phyloP scores from a whole-genome alignment of 257 asterid species.

The Mentha longifolia region DNA sequence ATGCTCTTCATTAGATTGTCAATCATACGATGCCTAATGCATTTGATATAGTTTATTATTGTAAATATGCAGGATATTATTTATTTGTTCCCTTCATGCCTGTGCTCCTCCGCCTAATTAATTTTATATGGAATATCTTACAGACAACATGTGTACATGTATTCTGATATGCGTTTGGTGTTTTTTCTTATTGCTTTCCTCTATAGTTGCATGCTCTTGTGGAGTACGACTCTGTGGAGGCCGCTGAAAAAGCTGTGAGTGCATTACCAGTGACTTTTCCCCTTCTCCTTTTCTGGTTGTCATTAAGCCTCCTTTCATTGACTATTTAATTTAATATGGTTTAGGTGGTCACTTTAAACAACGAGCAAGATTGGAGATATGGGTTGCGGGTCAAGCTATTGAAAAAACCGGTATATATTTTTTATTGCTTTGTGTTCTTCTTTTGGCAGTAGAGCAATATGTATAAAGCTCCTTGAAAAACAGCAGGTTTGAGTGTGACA shows the following conservation, averaged over 20 bases:
- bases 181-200: conserved; percentile 24
- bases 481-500: conserved; percentile 5
- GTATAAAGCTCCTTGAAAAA: not conserved
- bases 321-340: conserved; percentile 24
- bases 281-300: conserved; percentile 9
- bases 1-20: conserved; percentile 8
- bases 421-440: conserved; percentile 15
- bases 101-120: conserved; percentile 6
- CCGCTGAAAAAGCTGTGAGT: conserved; percentile 97
- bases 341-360: conserved; percentile 77
- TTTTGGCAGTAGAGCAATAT: conserved; percentile 6
- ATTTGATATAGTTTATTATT: not conserved
- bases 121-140: not conserved
- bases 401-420: conserved; percentile 61
- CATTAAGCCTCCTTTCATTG: conserved; percentile 24
- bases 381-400: conserved; percentile 97
- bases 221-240: conserved; percentile 80
- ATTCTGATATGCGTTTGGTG: conserved; percentile 17
- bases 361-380: conserved; percentile 96
- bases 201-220: conserved; percentile 88
- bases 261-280: conserved; percentile 11
- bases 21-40: not conserved
- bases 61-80: not conserved
- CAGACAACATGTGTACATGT: not conserved
- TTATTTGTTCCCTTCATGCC: conserved; percentile 1